phyloP scores from a whole-genome alignment of 768 basidiomycete genomes.

The Flagelloscypha sp. region DNA sequence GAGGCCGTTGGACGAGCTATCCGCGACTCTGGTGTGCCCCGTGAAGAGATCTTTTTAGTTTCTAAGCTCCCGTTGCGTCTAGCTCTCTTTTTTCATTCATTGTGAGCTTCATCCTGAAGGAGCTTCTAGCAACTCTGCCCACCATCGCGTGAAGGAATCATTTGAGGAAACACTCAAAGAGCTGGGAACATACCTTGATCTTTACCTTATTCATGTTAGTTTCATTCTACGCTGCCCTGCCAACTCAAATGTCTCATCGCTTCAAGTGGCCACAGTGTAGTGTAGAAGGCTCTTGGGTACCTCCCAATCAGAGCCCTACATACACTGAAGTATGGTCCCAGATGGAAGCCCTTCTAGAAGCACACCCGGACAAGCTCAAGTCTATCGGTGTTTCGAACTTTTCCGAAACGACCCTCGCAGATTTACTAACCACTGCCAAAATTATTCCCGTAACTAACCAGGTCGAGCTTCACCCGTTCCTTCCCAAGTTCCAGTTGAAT shows the following conservation, averaged over 20 bases:
- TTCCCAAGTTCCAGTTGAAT: conserved; percentile 51
- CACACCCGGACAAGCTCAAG: conserved; percentile 32
- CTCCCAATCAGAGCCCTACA: conserved; percentile 17
- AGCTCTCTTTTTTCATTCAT: not conserved
- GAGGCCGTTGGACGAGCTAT: conserved; percentile 37
- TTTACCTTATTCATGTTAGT: conserved; percentile 24
- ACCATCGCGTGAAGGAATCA: conserved; percentile 25
- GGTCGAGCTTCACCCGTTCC: conserved; percentile 64
- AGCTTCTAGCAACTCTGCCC: conserved; percentile 14
- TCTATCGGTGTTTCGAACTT: conserved; percentile 54
- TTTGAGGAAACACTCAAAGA: conserved; percentile 29
- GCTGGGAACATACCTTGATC: conserved; percentile 35
- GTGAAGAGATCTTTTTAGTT: conserved; percentile 38
- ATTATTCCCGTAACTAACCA: conserved; percentile 65
- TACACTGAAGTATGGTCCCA: conserved; percentile 18
- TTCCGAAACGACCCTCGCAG: conserved; percentile 32
- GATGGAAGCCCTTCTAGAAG: conserved; percentile 21
- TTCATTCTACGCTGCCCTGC: conserved; percentile 8
- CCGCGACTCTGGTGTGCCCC: conserved; percentile 34
- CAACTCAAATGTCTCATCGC: too few relatives aligned
- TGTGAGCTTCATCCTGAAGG: not conserved
- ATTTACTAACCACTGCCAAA: conserved; percentile 35
- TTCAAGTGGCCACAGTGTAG: too few relatives aligned
- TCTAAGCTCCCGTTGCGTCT: conserved; percentile 38
- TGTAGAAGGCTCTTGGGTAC: too few relatives aligned